Conservation (phyloP, 495 filamentous ascomycete genomes). For the Xylaria palmicola region DNA sequence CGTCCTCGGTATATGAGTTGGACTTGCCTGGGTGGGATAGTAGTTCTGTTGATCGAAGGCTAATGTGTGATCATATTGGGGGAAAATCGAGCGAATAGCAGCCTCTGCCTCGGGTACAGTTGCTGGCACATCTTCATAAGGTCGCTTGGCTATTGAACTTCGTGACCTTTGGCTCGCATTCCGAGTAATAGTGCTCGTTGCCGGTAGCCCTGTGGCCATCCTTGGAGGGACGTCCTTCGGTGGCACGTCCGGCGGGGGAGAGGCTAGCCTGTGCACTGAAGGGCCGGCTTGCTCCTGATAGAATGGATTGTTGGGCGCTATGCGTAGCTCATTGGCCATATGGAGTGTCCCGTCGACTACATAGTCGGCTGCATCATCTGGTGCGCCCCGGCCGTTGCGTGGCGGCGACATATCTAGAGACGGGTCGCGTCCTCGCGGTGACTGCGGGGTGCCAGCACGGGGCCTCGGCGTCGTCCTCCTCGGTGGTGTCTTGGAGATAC, state of each 20-base stretch:
- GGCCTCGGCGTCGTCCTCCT: slow-evolving; percentile 39
- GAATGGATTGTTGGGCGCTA: slow-evolving; percentile 27
- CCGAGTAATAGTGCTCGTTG: slow-evolving; percentile 49
- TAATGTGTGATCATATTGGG: slow-evolving; percentile 71
- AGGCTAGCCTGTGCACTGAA: slow-evolving; percentile 26
- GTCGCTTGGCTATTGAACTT: slow-evolving; percentile 50
- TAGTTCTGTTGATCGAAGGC: slow-evolving; percentile 69
- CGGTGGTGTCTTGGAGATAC: slow-evolving; percentile 27
- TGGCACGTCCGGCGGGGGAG: slow-evolving; percentile 16
- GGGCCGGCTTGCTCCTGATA: slow-evolving; percentile 33
- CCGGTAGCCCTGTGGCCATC: slow-evolving; percentile 51
- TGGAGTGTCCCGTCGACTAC: slow-evolving; percentile 36
- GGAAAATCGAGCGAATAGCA: slow-evolving; percentile 65
- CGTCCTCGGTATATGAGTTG: slow-evolving; percentile 53
- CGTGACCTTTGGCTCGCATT: slow-evolving; percentile 46
- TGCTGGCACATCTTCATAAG: slow-evolving; percentile 31
- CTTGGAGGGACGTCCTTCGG: slow-evolving; percentile 38
- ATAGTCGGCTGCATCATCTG: slow-evolving; percentile 34
- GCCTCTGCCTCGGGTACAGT: slow-evolving; percentile 34
- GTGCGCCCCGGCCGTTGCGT: slow-evolving; percentile 33
- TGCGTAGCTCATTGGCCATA: slow-evolving; percentile 9
- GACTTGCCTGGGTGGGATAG: slow-evolving; percentile 56
- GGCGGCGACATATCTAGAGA: slow-evolving; percentile 31
- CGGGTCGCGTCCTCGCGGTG: slow-evolving; percentile 31
- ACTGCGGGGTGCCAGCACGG: slow-evolving; percentile 38